These are phyloP conservation scores for Buddleja alternifolia DNA, from an alignment of 257 asterid genomes.

Conservation along the genomic window DNA sequence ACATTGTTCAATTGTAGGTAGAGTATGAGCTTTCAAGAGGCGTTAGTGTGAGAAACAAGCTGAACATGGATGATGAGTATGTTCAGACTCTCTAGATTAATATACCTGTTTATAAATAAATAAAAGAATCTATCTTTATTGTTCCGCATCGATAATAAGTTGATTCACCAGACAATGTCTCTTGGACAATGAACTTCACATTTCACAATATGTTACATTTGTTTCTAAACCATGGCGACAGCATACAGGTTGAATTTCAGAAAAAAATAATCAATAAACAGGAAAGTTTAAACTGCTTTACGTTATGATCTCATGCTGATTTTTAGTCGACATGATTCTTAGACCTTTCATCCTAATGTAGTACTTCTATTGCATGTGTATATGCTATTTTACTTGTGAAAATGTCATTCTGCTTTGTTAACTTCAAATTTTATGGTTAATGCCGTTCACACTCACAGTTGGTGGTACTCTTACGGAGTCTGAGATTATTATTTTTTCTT, in stretches of 20 bases:
- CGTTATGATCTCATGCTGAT: constrained; percentile 3
- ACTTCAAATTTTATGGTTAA: constrained; percentile 11
- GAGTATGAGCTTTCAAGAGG: constrained; percentile 79
- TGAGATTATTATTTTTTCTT: constrained; percentile 29
- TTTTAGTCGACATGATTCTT: constrained; percentile 9
- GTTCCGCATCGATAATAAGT: constrained; percentile 14
- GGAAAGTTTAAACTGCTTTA: constrained; percentile 14
- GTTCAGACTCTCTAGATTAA: constrained; percentile 37
- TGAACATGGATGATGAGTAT: constrained; percentile 78
- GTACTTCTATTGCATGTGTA: constrained; percentile 4
- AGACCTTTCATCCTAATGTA: constrained; percentile 16
- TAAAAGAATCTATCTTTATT: not conserved
- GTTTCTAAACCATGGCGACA: constrained; percentile 12
- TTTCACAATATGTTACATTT: constrained; percentile 3
- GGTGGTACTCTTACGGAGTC: constrained; percentile 25
- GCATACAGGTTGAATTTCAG: constrained; percentile 2
- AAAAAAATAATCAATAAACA: constrained; percentile 1
- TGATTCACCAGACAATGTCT: constrained; percentile 1
- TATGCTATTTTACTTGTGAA: constrained; percentile 13
- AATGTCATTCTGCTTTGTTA: constrained; percentile 14
- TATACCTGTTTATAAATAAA: not conserved
- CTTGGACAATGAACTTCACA: constrained; percentile 13
- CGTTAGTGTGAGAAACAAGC: constrained; percentile 68
- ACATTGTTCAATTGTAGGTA: constrained; percentile 52
- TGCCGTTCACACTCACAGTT: constrained; percentile 27